Conservation (phyloP, 2,329 filamentous ascomycete species). For the Alternaria sp. region DNA sequence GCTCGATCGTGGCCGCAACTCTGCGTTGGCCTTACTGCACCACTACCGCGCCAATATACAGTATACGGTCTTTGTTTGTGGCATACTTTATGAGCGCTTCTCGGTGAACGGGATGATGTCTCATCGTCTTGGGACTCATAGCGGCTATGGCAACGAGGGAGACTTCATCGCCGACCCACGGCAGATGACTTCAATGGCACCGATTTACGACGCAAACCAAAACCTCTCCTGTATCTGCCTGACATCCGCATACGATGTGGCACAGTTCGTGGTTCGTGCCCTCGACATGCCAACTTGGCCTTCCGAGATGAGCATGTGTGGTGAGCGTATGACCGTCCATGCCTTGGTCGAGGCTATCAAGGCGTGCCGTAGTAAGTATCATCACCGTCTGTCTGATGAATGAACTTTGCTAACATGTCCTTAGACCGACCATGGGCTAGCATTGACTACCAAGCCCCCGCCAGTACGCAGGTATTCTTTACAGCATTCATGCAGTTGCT, state of each 20-base stretch:
- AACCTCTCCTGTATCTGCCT: constrained; percentile 62
- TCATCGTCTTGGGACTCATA: constrained; percentile 65
- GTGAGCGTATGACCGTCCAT: constrained; percentile 68
- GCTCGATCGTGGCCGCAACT: constrained; percentile 65
- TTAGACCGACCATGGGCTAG: constrained; percentile 39
- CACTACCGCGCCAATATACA: constrained; percentile 65
- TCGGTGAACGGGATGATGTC: constrained; percentile 69
- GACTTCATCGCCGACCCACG: constrained; percentile 71
- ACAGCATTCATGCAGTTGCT: neutral
- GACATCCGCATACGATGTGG: constrained; percentile 74
- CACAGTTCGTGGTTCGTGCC: constrained; percentile 72
- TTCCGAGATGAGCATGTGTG: constrained; percentile 70
- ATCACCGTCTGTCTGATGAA: neutral
- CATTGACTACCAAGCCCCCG: constrained; percentile 55
- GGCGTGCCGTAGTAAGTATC: constrained; percentile 35
- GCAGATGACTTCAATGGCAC: constrained; percentile 64
- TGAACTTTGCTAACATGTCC: constrained; percentile 12
- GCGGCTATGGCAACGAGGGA: constrained; percentile 63
- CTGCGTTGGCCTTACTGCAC: constrained; percentile 64
- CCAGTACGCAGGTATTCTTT: constrained; percentile 32
- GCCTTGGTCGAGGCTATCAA: constrained; percentile 64
- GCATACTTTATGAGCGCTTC: constrained; percentile 78
- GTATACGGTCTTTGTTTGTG: constrained; percentile 75
- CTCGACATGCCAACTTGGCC: constrained; percentile 72
- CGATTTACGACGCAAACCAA: constrained; percentile 60